These are phyloP conservation scores for Boletus rubropictus DNA, from an alignment of 768 basidiomycete genomes.

Conservation along the genomic window DNA sequence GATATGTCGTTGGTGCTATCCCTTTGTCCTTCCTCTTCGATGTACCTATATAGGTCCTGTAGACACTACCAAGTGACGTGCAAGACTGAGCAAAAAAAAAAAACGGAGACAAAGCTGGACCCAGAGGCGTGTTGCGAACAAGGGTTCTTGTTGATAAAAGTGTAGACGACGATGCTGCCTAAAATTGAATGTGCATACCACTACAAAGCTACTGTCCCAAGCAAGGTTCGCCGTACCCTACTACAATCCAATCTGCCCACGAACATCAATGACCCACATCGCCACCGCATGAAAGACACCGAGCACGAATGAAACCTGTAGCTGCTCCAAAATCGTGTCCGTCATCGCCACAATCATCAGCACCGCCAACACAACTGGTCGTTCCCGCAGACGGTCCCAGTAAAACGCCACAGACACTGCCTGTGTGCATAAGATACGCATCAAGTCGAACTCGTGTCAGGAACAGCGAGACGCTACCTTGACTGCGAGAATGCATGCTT, in stretches of 20 bases:
- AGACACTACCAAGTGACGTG: too few species aligned
- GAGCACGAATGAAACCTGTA: constrained; percentile 35
- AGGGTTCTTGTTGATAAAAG: too few species aligned
- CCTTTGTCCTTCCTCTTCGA: too few species aligned
- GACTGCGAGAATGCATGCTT: constrained; percentile 31
- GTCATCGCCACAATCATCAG: constrained; percentile 36
- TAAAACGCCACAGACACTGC: constrained; percentile 22
- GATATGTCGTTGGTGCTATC: too few species aligned
- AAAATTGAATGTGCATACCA: too few species aligned
- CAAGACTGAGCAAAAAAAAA: too few species aligned
- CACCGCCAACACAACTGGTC: constrained; percentile 21
- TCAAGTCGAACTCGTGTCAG: not conserved
- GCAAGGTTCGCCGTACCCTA: too few species aligned
- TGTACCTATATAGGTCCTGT: too few species aligned
- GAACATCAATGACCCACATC: constrained; percentile 17
- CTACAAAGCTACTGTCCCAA: too few species aligned
- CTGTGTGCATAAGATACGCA: constrained; percentile 3
- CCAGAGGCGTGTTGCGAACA: too few species aligned
- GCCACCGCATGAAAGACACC: constrained; percentile 36
- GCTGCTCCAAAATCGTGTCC: constrained; percentile 43
- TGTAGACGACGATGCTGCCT: too few species aligned
- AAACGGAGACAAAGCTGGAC: too few species aligned
- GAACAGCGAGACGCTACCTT: constrained; percentile 26
- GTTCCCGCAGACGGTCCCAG: constrained; percentile 23
- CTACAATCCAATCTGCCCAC: not conserved